Evolutionary conservation across 2,329 filamentous ascomycete species (phyloP), one percentile per base, ranked within the genome.

Genomic region (Cryphonectria radicalis): DNA sequence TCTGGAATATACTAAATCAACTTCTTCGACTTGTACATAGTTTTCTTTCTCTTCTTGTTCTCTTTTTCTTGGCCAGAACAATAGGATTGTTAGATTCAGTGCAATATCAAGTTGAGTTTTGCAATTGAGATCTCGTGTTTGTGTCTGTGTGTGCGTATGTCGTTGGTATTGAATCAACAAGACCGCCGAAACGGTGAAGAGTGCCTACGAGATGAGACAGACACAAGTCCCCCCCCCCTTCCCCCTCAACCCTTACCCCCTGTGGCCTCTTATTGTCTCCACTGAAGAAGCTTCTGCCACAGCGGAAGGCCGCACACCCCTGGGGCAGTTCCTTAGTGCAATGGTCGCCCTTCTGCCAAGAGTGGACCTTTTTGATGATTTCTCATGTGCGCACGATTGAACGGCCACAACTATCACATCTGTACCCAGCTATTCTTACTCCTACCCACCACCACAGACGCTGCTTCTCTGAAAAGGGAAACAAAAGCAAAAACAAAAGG

Each of bases 201-300:
- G 22, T 28, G 11, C 13, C 25, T 32, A 6, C 1, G 25, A 13
- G 28, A 13, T 46, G 17, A 22, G 40, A 13, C 11, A 42, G 40
- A n/a, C n/a, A 25, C n/a, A 14, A 37, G 37, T 13, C 62, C 17
- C 19, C 25, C 32, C 11, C 13, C 43, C 17, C n/a, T n/a, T n/a
- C 32, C 32, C 32, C 28, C 28, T 28, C 2, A n/a, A n/a, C 28
- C 28, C 28, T 28, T 28, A 28, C 28, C 28, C 28, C 28, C 28
- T 28, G 4, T 32, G 32, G 32, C 32, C 32, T 32, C 32, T 32
- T 3, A 40, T 6, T 19, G n/a, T 66, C 46, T 50, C 71, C 71
- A 68, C 64, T 60, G 60, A 72, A 72, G 42, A 70, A 70, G 68
- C 71, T 70, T 57, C 65, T 63, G 65, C 57, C 28, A 57, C 28